phyloP scores from a whole-genome alignment of 352 stramenopile species.

The Pythium diclinum region DNA sequence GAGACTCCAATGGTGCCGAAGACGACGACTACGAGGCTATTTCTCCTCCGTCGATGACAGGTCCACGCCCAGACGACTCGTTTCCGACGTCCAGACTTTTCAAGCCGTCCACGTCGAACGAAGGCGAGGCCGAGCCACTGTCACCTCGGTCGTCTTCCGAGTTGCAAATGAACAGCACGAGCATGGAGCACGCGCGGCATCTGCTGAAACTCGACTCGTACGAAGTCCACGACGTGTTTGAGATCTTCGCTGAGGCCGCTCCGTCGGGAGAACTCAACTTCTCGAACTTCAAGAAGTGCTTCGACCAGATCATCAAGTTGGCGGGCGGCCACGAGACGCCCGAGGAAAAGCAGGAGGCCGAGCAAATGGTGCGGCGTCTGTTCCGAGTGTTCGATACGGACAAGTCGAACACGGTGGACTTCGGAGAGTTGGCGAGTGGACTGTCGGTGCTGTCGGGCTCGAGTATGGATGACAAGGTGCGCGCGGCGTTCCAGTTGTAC shows the following conservation, averaged over 20 bases:
- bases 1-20: background rate
- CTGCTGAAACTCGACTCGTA: slow-evolving; percentile 84
- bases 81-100: slow-evolving; percentile 23
- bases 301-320: slow-evolving; percentile 85
- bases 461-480: slow-evolving; percentile 85
- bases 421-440: slow-evolving; percentile 80
- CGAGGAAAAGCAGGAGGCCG: slow-evolving; percentile 72
- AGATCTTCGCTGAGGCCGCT: slow-evolving; percentile 84
- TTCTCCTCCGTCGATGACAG: background rate
- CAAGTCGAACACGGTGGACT: slow-evolving; percentile 85
- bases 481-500: slow-evolving; percentile 83
- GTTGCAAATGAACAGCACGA: slow-evolving; percentile 68
- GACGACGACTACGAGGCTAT: background rate
- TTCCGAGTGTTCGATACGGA: slow-evolving; percentile 85
- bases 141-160: slow-evolving; percentile 12
- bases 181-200: slow-evolving; percentile 72
- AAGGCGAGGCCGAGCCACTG: slow-evolving; percentile 3
- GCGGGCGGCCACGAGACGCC: slow-evolving; percentile 62
- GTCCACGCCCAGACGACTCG: slow-evolving; percentile 7
- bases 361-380: slow-evolving; percentile 75
- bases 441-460: slow-evolving; percentile 82
- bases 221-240: slow-evolving; percentile 85
- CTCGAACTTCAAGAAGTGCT: slow-evolving; percentile 84
- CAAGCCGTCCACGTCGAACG: background rate
- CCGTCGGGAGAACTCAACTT: slow-evolving; percentile 77